A percentile compares a stretch with the other conserved stretches of the same genome.
These are phyloP conservation scores for Ophiostoma himal-ulmi DNA, from an alignment of 2,329 filamentous ascomycete species.

Conservation along the genomic window DNA sequence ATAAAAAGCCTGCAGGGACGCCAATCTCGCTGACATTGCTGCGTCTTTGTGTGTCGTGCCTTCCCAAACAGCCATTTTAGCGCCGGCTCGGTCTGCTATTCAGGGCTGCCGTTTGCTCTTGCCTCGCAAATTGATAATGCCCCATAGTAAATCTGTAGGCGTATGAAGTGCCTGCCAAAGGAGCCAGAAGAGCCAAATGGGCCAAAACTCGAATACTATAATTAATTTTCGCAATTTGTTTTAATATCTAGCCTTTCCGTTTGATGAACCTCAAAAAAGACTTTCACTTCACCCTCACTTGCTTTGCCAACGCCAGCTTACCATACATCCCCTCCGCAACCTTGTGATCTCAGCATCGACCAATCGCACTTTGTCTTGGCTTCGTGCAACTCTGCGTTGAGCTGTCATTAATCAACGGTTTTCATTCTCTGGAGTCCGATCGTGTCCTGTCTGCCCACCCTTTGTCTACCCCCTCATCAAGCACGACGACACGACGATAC, in stretches of 20 bases:
- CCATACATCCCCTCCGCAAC: not conserved
- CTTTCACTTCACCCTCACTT: slow-evolving; percentile 10
- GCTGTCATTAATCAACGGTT: not conserved
- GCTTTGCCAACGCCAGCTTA: not conserved
- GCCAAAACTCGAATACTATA: not conserved
- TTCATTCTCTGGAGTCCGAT: not conserved
- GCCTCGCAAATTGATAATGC: slow-evolving; percentile 11
- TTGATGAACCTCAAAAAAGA: slow-evolving; percentile 8
- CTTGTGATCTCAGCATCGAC: not conserved
- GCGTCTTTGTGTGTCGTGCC: slow-evolving; percentile 7
- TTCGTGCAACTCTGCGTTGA: not conserved
- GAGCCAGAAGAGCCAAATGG: not conserved
- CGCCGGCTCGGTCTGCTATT: not conserved
- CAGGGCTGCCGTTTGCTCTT: not conserved
- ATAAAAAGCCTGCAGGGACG: slow-evolving; percentile 10
- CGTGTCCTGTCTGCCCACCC: not conserved
- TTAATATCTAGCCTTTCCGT: slow-evolving; percentile 3
- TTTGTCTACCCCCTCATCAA: not conserved
- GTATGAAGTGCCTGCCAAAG: slow-evolving; percentile 4
- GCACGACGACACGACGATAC: not conserved
- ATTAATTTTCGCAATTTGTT: not conserved
- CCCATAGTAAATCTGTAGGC: slow-evolving; percentile 6
- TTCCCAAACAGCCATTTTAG: slow-evolving; percentile 3
- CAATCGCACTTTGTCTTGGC: slow-evolving; percentile 3
- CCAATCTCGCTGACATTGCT: not conserved